A percentile compares a stretch with the other conserved stretches of the same genome.
Conservation (phyloP, 2,329 filamentous ascomycete species). For the Pseudogymnoascus sp. region DNA sequence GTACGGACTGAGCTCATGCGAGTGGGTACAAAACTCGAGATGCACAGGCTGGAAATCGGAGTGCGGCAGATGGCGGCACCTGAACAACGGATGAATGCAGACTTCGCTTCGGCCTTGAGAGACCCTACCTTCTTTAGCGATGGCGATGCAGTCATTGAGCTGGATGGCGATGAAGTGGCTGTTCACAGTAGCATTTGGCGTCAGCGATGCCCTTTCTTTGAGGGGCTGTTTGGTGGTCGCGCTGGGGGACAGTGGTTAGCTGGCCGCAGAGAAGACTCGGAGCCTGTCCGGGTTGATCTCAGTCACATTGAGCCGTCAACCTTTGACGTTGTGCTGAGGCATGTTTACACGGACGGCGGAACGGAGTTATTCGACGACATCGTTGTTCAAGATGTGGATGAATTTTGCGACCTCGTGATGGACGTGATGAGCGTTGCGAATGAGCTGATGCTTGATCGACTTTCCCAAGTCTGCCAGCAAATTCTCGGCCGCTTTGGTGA, state of each 20-base stretch:
- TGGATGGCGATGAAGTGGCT: slow-evolving; percentile 63
- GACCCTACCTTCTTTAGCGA: slow-evolving; percentile 69
- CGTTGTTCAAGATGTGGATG: slow-evolving; percentile 63
- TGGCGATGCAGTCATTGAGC: slow-evolving; percentile 70
- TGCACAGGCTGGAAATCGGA: slow-evolving; percentile 67
- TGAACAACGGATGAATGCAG: slow-evolving; percentile 55
- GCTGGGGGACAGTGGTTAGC: slow-evolving; percentile 79
- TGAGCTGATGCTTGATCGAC: slow-evolving; percentile 87
- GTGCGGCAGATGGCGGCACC: slow-evolving; percentile 67
- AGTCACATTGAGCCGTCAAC: slow-evolving; percentile 67
- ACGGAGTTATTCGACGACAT: slow-evolving; percentile 75
- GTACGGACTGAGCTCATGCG: slow-evolving; percentile 84
- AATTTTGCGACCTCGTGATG: slow-evolving; percentile 81
- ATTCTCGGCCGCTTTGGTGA: slow-evolving; percentile 70
- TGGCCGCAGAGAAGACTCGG: slow-evolving; percentile 49
- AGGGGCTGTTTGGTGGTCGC: slow-evolving; percentile 82
- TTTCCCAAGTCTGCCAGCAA: slow-evolving; percentile 84
- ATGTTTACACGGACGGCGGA: slow-evolving; percentile 78
- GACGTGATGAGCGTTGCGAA: slow-evolving; percentile 87
- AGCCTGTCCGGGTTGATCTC: slow-evolving; percentile 66
- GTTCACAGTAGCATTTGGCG: slow-evolving; percentile 76
- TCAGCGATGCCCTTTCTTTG: slow-evolving; percentile 84
- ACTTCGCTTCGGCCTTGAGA: slow-evolving; percentile 63
- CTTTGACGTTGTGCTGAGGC: slow-evolving; percentile 71
- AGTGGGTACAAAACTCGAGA: slow-evolving; percentile 62